Conservation (phyloP, 1,284 basidiomycete genomes). For the Ustilago nuda region DNA sequence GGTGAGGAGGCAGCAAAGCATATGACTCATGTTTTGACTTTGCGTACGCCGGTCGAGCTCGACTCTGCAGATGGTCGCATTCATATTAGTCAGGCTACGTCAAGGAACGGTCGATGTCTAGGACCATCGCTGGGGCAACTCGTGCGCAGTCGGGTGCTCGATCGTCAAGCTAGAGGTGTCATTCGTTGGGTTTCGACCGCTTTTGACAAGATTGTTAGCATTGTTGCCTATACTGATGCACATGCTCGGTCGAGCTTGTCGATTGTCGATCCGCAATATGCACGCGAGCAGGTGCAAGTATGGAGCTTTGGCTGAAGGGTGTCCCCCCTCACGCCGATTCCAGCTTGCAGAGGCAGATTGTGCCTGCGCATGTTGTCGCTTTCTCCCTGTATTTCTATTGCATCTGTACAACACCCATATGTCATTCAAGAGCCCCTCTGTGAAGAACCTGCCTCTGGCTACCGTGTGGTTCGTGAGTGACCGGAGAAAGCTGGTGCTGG, state of each 20-base stretch:
- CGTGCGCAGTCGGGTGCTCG: slow-evolving; percentile 23
- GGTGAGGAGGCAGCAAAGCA: slow-evolving; percentile 15
- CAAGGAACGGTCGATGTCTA: neutral
- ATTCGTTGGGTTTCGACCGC: slow-evolving; percentile 46
- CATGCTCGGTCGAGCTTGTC: neutral
- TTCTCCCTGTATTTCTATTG: neutral
- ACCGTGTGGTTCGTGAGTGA: too few species aligned
- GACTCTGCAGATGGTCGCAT: neutral
- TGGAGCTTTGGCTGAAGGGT: slow-evolving; percentile 47
- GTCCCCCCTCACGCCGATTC: too few species aligned
- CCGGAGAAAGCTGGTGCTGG: too few species aligned
- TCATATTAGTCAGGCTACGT: neutral
- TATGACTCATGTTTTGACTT: slow-evolving; percentile 41
- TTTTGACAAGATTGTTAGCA: slow-evolving; percentile 57
- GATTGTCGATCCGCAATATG: neutral
- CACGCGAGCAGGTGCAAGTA: slow-evolving; percentile 46
- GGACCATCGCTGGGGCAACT: slow-evolving; percentile 26
- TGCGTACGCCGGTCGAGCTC: slow-evolving; percentile 17
- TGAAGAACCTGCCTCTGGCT: neutral
- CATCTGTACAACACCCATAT: neutral
- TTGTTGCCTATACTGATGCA: slow-evolving; percentile 21
- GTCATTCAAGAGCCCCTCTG: neutral
- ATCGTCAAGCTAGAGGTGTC: slow-evolving; percentile 18
- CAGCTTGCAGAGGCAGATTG: neutral
- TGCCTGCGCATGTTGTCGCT: neutral